These are phyloP conservation scores for Cladorrhinum sp. DNA, from an alignment of 2,329 filamentous ascomycete genomes.

Conservation along the genomic window DNA sequence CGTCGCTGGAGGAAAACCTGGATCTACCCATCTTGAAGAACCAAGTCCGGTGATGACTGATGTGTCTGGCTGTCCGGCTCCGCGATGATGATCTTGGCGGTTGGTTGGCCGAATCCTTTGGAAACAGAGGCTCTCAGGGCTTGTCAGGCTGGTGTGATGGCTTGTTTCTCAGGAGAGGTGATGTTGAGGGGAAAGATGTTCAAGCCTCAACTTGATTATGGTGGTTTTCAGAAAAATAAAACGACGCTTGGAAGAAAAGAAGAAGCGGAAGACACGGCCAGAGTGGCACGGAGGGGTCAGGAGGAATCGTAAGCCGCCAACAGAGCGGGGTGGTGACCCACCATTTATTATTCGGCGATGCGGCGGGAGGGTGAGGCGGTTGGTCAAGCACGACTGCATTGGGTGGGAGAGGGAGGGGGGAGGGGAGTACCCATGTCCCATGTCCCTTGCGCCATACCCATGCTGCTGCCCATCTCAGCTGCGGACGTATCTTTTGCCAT, in stretches of 20 bases:
- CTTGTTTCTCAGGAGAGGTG: background rate
- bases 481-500: background rate
- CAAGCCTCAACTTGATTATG: background rate
- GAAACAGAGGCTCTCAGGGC: background rate
- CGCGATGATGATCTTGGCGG: background rate
- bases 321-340: constrained; percentile 30
- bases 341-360: constrained; percentile 27
- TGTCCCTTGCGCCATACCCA: background rate
- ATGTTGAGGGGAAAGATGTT: background rate
- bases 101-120: background rate
- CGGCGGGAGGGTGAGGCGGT: constrained; percentile 15
- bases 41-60: background rate
- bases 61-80: background rate
- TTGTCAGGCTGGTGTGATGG: background rate
- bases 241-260: background rate
- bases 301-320: constrained; percentile 26
- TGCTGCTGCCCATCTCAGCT: background rate
- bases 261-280: constrained; percentile 3
- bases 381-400: constrained; percentile 14
- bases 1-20: constrained; percentile 43
- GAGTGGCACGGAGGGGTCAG: constrained; percentile 27
- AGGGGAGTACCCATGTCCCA: background rate
- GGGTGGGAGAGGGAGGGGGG: constrained; percentile 1
- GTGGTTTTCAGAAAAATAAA: background rate
- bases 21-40: constrained; percentile 16